Base-by-base conservation (phyloP, 257 asterid genomes). In the Eucommia ulmoides region DNA sequence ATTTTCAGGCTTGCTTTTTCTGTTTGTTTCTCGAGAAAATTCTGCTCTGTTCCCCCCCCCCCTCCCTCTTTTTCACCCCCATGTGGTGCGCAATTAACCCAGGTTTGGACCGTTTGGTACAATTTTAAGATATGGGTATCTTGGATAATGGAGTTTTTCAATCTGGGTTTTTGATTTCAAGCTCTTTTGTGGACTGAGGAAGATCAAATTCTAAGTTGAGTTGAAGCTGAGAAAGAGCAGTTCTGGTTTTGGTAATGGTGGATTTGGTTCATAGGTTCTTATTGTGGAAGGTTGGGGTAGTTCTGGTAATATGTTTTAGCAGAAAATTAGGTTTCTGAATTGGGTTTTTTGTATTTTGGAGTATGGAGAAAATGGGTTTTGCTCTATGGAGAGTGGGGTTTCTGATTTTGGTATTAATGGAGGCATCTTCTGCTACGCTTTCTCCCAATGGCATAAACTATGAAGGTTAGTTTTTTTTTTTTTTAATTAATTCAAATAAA, bases 381-480 rank as follows among this genome's bases (percentile, higher is more conserved):
- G 29, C 64, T 26, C 61, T 65, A 33, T 70, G 74, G 74, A 63
- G 60, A 59, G 52, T 74, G 48, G 78, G 61, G 20, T 61, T 81
- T 45, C 61, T 85, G 46, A 54, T 67, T 61, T 56, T 77, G 67
- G 65, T 63, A 59, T 71, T 79, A 61, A 53, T 84, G 38, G 68
- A 57, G 79, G 57, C 57, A 53, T 77, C 79, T 62, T 68, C 64
- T 65, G 84, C 93, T 62, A 79, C 93, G 48, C 95, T 91, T 47
- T 91, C 97, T 63, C 99, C 99, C 52, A 66, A 95, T 70, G 99
- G 99, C 23, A 74, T 91, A 2, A 91, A 86, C 62, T 91, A 81
- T 79, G 97, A 91, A 86, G 99, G 99, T 91, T 45, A 59, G 65
- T 58, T 69, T 55, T 54, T 64, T 48, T 29, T 29, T 29, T 6